Base-by-base conservation (phyloP, 768 basidiomycete species). In the Podaxis rugospora region DNA sequence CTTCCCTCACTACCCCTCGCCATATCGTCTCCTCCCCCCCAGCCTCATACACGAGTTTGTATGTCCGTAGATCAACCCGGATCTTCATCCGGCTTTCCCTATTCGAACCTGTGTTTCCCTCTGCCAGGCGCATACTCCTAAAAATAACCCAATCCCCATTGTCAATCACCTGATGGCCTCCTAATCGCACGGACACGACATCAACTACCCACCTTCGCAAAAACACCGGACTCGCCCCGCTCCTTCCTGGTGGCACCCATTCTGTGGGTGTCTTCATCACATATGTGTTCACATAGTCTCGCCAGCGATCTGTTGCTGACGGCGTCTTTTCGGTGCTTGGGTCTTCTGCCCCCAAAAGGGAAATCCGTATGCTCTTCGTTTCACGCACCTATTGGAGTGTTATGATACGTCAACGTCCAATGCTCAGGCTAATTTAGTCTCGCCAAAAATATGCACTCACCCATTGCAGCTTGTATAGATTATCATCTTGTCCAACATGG, bases 381-480 rank as follows among this genome's bases (percentile, higher is more conserved):
- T 81, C 80, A 27, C 75, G 73, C 57, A 84, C 82, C 90, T 92
- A 71, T 59, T 63, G 58, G 10, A 66, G 64, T 63, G 44, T 63
- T 64, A 62, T 54, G 51, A 65, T 21, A 52, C 62, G 55, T 66
- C 62, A 57, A 44, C 44, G 61, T 54, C 61, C 42, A 59, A 59
- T 55, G 10, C 60, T 32, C 16, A 52, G 37, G 47, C 62, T 51
- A 50, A 47, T 65, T 66, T 35, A 55, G 66, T 70, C 28, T 23
- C 28, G 18, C 47, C 25, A 32, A 28, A 59, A 59, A 59, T 39
- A 52, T 51, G 51, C 61, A 77, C 84, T 65, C 70, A 91, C 92
- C 90, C 90, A 93, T 78, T 91, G 85, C 16, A 93, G 71, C 60
- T 86, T 83, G 70, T 91, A 92, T 64, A 92, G 71, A 74, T 90